phyloP scores from a whole-genome alignment of 164 flowering plant species.

The Berberis vulgaris region DNA sequence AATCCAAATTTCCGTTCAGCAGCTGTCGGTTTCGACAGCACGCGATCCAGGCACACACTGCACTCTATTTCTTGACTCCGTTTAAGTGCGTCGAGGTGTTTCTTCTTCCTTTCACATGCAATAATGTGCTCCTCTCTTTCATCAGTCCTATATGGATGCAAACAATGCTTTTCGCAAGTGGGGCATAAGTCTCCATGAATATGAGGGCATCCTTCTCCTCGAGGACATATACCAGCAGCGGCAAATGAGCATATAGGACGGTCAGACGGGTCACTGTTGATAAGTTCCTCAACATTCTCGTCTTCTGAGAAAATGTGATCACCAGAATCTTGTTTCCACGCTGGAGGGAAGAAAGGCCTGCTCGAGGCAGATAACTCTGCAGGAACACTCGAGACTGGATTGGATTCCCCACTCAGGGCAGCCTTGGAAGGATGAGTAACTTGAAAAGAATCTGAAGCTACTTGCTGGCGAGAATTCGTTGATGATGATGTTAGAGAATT shows the following conservation, averaged over 20 bases:
- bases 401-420: slow-evolving; percentile 7
- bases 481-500: slow-evolving; percentile 45
- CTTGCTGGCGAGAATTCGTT: slow-evolving; percentile 18
- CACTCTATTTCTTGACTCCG: slow-evolving; percentile 94
- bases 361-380: slow-evolving; percentile 28
- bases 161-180: slow-evolving; percentile 66
- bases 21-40: slow-evolving; percentile 67
- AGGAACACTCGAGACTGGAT: slow-evolving; percentile 10
- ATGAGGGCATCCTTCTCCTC: slow-evolving; percentile 78
- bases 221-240: slow-evolving; percentile 87
- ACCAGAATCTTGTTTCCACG: slow-evolving; percentile 32
- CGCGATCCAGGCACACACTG: slow-evolving; percentile 89
- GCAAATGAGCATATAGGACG: slow-evolving; percentile 76
- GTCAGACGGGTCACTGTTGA: slow-evolving; percentile 32
- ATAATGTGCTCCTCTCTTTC: slow-evolving; percentile 76
- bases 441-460: slow-evolving; percentile 19
- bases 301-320: slow-evolving; percentile 16
- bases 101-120: slow-evolving; percentile 61
- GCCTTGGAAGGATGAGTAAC: slow-evolving; percentile 16
- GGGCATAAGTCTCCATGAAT: slow-evolving; percentile 85
- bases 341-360: slow-evolving; percentile 24
- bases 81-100: slow-evolving; percentile 63
- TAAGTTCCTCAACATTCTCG: slow-evolving; percentile 17
- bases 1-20: slow-evolving; percentile 94
- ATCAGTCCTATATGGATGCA: slow-evolving; percentile 79